phyloP scores from a whole-genome alignment of 1,284 basidiomycete genomes.

The Takashimella koratensis region DNA sequence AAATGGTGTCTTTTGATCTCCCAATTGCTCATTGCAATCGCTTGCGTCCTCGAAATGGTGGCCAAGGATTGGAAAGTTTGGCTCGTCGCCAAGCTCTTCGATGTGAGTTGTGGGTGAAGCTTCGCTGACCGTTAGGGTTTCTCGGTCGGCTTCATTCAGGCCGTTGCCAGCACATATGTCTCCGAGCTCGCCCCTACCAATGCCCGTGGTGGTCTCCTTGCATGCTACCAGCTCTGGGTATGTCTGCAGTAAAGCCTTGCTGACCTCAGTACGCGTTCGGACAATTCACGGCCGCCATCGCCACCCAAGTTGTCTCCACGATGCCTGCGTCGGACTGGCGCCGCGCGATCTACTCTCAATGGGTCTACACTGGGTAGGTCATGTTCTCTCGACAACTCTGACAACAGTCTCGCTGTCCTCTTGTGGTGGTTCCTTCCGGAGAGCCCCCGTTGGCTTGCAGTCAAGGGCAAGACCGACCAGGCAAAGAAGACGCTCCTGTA shows the following conservation, averaged over 20 bases:
- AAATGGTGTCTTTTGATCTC: neutral
- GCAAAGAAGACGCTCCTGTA: constrained; percentile 10
- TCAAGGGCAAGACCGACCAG: constrained; percentile 11
- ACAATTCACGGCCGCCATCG: constrained; percentile 6
- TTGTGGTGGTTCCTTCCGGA: constrained; percentile 5
- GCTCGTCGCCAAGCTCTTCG: constrained; percentile 24
- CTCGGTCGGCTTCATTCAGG: neutral
- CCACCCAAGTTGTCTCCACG: constrained; percentile 1
- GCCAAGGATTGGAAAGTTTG: constrained; percentile 24
- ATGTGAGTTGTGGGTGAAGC: neutral
- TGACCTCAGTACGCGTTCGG: constrained; percentile 5
- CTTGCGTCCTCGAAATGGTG: constrained; percentile 18
- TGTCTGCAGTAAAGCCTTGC: neutral
- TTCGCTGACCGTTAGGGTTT: neutral
- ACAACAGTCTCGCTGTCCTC: constrained; percentile 2
- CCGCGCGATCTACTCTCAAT: constrained; percentile 6
- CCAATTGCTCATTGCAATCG: neutral
- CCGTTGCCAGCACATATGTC: neutral
- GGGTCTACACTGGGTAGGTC: constrained; percentile 3
- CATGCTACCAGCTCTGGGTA: constrained; percentile 3
- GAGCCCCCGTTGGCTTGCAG: constrained; percentile 16
- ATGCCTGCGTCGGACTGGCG: neutral
- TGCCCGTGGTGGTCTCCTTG: neutral
- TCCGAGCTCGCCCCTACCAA: constrained; percentile 3
- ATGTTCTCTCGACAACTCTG: neutral